Evolutionary conservation across 2,329 filamentous ascomycete species (phyloP).

Genomic region (Calonectria honghensis): DNA sequence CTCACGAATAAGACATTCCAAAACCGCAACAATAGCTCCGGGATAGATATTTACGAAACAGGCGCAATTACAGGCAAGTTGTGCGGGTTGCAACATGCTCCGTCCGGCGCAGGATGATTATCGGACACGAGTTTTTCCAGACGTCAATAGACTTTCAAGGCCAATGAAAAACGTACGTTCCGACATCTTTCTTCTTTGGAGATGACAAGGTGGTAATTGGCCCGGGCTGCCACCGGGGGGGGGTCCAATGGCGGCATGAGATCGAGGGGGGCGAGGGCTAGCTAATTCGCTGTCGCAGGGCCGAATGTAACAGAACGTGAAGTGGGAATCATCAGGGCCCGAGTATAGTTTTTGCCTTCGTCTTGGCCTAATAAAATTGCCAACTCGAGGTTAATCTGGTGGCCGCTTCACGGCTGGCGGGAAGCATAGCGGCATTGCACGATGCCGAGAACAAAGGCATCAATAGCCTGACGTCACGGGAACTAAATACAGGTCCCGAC

Average conservation of each 20-base stretch:
- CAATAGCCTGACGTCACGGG: constrained; percentile 5
- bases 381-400: neutral
- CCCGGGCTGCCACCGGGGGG: neutral
- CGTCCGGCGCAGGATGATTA: neutral
- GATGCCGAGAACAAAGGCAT: neutral
- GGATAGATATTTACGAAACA: constrained; percentile 10
- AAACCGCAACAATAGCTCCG: neutral
- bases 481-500: neutral
- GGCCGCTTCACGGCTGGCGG: neutral
- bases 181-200: neutral
- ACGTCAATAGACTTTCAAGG: neutral
- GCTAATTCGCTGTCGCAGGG: neutral
- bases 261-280: constrained; percentile 1
- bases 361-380: neutral
- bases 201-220: neutral
- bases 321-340: neutral
- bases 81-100: neutral
- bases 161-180: constrained; percentile 15
- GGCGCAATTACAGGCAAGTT: neutral
- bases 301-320: constrained; percentile 8
- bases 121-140: neutral
- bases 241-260: neutral
- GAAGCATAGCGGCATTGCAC: neutral
- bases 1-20: constrained; percentile 14
- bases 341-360: neutral